Evolutionary conservation across 495 filamentous ascomycete genomes (phyloP).

Genomic region (Aspergillus saccharolyticus): DNA sequence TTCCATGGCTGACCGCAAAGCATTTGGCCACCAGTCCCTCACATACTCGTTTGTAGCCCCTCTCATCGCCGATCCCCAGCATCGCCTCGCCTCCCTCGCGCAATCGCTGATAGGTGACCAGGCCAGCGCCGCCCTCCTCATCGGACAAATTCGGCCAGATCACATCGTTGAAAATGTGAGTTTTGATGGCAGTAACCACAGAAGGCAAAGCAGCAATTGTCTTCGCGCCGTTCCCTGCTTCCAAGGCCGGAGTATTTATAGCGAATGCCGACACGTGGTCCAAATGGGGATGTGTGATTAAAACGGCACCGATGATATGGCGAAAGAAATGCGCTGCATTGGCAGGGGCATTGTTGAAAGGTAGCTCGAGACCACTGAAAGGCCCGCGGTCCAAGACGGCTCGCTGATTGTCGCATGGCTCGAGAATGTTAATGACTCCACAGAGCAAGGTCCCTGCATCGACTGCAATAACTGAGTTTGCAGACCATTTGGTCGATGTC

Average conservation of each 20-base stretch:
- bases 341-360: conserved; percentile 53
- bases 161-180: conserved; percentile 92
- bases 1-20: conserved; percentile 78
- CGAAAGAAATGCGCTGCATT: conserved; percentile 77
- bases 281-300: conserved; percentile 92
- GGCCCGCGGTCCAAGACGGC: conserved; percentile 47
- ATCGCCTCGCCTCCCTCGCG: conserved; percentile 81
- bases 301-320: conserved; percentile 74
- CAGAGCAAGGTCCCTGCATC: conserved; percentile 89
- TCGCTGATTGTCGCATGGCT: conserved; percentile 37
- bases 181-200: conserved; percentile 83
- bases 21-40: conserved; percentile 76
- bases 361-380: conserved; percentile 70
- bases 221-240: conserved; percentile 70
- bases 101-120: conserved; percentile 85
- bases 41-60: conserved; percentile 79
- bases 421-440: conserved; percentile 71
- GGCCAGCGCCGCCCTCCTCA: conserved; percentile 88
- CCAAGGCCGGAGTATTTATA: conserved; percentile 82
- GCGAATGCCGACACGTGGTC: conserved; percentile 90
- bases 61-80: conserved; percentile 66
- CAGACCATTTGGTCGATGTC: conserved; percentile 67
- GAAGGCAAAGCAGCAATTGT: conserved; percentile 76
- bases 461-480: conserved; percentile 77
- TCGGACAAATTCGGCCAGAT: conserved; percentile 98